Percentiles rank a stretch among this genome's conserved stretches.
These are phyloP conservation scores for Sarcodon aspratus DNA, from an alignment of 768 basidiomycete species.

Conservation along the genomic window DNA sequence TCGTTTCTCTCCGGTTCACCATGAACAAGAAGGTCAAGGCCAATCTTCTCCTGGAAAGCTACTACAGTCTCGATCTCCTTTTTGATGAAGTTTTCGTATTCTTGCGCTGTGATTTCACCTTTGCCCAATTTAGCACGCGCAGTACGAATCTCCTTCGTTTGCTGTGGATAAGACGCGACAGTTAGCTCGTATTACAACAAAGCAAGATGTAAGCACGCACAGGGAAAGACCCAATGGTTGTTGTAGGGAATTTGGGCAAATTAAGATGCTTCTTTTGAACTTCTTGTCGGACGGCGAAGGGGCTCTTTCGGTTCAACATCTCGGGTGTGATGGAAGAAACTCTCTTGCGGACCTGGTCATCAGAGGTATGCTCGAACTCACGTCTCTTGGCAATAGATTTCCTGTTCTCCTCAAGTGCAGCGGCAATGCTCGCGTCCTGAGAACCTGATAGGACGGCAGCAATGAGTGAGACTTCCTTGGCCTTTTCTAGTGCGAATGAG, in stretches of 20 bases:
- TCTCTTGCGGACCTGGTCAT: slow-evolving; percentile 91
- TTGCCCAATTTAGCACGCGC: slow-evolving; percentile 95
- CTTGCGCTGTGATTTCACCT: slow-evolving; percentile 69
- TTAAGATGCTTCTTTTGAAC: slow-evolving; percentile 82
- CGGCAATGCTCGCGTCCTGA: slow-evolving; percentile 57
- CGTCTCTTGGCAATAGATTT: slow-evolving; percentile 88
- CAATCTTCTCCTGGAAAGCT: slow-evolving; percentile 93
- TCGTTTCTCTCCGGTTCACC: slow-evolving; percentile 99
- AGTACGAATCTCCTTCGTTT: slow-evolving; percentile 98
- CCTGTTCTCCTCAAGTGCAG: slow-evolving; percentile 82
- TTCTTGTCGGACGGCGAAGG: slow-evolving; percentile 80
- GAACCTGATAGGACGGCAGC: slow-evolving; percentile 80
- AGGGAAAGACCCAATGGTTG: slow-evolving; percentile 98
- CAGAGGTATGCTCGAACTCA: slow-evolving; percentile 86
- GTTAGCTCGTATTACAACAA: slow-evolving; percentile 1
- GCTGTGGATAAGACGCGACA: slow-evolving; percentile 31
- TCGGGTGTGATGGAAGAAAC: slow-evolving; percentile 85
- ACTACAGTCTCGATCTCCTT: slow-evolving; percentile 93
- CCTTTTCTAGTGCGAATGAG: slow-evolving; percentile 97
- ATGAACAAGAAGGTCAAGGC: slow-evolving; percentile 94
- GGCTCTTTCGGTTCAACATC: slow-evolving; percentile 77
- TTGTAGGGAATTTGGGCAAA: slow-evolving; percentile 96
- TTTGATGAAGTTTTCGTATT: slow-evolving; percentile 98
- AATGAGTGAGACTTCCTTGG: slow-evolving; percentile 77
- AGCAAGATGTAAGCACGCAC: slow-evolving; percentile 25